Conservation (phyloP, 2,329 filamentous ascomycete species). For the Fusarium subglutinans region DNA sequence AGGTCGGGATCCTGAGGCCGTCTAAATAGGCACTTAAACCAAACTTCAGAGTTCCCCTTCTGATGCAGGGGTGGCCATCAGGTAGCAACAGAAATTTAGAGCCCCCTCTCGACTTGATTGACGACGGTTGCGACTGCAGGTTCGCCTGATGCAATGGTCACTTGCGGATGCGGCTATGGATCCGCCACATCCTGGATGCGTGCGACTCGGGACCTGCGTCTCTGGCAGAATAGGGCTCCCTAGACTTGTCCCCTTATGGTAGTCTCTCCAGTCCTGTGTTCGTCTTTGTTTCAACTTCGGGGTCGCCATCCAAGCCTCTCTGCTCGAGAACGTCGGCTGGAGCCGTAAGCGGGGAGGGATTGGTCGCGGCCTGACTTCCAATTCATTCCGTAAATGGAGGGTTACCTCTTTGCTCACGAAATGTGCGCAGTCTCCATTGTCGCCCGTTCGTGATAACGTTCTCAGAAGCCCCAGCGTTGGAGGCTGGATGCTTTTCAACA, state of each 20-base stretch:
- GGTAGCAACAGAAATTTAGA: constrained; percentile 1
- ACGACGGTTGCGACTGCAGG: constrained; percentile 11
- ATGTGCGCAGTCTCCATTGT: not conserved
- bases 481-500: constrained; percentile 25
- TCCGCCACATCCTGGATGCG: constrained; percentile 12
- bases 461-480: constrained; percentile 11
- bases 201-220: constrained; percentile 21
- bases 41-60: not conserved
- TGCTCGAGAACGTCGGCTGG: constrained; percentile 24
- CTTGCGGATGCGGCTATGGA: constrained; percentile 5
- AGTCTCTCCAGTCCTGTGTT: not conserved
- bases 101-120: constrained; percentile 15
- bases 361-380: not conserved
- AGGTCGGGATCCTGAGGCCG: constrained; percentile 4
- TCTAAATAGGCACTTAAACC: not conserved
- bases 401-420: not conserved
- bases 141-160: not conserved
- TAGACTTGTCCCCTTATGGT: not conserved
- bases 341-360: constrained; percentile 1
- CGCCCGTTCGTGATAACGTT: constrained; percentile 10
- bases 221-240: constrained; percentile 7
- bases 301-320: constrained; percentile 24
- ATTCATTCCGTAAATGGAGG: not conserved
- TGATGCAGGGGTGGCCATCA: not conserved
- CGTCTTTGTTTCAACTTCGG: constrained; percentile 12